Base-by-base conservation (phyloP, 768 basidiomycete species). In the Pleurotus platypus region DNA sequence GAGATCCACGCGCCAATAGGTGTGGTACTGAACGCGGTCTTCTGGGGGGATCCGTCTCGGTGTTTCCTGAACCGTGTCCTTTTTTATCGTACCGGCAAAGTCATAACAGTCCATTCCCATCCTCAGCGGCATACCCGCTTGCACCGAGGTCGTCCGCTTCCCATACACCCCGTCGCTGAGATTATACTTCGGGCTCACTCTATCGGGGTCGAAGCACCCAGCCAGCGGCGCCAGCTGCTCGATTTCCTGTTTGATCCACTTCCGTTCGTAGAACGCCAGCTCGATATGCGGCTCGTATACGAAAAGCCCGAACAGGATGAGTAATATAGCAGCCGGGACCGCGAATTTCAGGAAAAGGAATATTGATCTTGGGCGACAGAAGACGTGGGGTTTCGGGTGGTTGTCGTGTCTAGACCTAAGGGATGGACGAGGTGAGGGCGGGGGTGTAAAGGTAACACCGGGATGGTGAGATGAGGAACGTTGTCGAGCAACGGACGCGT, bases 1-100 rank as follows among this genome's bases (percentile, higher is more conserved):
- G 40, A 98, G 83, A 73, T 98, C 95, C 57, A 82, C 83, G 12
- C 96, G 80, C 96, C 96, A 98, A 69, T 98, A 98, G 1, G 93
- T 89, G 70, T 98, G 96, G 67, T 85, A 96, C 54, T 85, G 82
- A 11, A 82, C 80, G 16, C 83, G 81, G 16, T 77, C 73, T 12
- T 79, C 78, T 15, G 74, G 66, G 15, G 71, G 66, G 1, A 74
- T 58, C n/a, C 56, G 58, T 47, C 5, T 51, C 55, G 42, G 58
- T 57, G 9, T 67, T 57, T 6, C 67, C 18, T 40, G 49, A 50
- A 45, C 58, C 59, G 24, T 62, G 61, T 43, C 46, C 42, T 55
- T 56, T 51, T 81, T 83, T 20, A 98, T 82, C 13, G 92, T 94
- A 12, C 87, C 87, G 2, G 94, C 90, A 70, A 94, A 95, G 67